Evolutionary conservation across 2,329 filamentous ascomycete genomes (phyloP).

Genomic region (Daldinia eschscholtzii): DNA sequence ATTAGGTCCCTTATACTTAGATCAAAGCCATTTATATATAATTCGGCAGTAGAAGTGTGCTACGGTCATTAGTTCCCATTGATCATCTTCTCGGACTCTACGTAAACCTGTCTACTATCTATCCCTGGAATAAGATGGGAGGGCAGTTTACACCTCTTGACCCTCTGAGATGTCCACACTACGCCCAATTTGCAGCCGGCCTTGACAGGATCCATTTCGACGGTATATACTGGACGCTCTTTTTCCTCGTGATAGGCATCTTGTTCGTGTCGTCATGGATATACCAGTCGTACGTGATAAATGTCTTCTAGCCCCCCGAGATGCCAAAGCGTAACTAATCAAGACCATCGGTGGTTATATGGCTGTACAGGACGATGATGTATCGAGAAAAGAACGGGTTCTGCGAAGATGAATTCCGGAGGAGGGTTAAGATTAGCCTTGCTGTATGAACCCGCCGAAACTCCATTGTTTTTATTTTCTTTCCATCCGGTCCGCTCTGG

Average conservation of each 20-base stretch:
- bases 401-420: conserved; percentile 55
- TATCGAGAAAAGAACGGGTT: conserved; percentile 51
- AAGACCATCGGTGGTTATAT: background rate
- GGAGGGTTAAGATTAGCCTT: conserved; percentile 57
- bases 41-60: background rate
- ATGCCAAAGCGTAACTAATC: conserved; percentile 1
- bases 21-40: conserved; percentile 2
- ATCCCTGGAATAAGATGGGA: conserved; percentile 50
- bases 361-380: conserved; percentile 53
- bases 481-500: background rate
- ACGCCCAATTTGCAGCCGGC: conserved; percentile 56
- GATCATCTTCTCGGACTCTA: background rate
- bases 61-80: background rate
- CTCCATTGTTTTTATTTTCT: background rate
- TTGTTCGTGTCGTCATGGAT: conserved; percentile 56
- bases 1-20: background rate
- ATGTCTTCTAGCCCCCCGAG: background rate
- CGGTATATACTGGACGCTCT: conserved; percentile 58
- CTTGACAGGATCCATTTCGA: conserved; percentile 56
- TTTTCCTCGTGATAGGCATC: conserved; percentile 54
- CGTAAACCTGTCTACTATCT: conserved; percentile 6
- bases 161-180: conserved; percentile 54
- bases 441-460: conserved; percentile 25
- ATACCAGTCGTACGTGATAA: conserved; percentile 52
- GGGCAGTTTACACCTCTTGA: conserved; percentile 53